Evolutionary conservation across 148 eudicot species (phyloP).

Genomic region (Rhododendron ovatum): DNA sequence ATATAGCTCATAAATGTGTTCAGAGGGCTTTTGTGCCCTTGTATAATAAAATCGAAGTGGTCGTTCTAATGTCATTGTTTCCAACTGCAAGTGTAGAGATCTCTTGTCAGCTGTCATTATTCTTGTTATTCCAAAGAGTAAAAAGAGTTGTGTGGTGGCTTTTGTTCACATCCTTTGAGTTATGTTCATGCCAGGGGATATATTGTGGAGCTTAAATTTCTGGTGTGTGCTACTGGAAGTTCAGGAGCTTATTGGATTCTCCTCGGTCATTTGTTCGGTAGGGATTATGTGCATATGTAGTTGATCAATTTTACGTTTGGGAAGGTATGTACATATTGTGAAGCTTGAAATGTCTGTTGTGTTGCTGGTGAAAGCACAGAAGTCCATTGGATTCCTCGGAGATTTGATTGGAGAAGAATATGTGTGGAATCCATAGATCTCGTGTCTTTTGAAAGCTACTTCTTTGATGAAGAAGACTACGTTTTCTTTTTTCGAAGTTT

Average conservation of each 20-base stretch:
- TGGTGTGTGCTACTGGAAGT: neutral
- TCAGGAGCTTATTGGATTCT: neutral
- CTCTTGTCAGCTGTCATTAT: neutral
- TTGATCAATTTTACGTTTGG: neutral
- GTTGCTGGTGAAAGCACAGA: neutral
- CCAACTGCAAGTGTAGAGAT: neutral
- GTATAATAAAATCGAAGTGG: slow-evolving; percentile 22
- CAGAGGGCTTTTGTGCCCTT: slow-evolving; percentile 22
- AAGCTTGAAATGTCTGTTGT: neutral
- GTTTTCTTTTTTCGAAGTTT: neutral
- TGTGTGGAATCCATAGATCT: neutral
- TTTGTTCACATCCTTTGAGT: neutral
- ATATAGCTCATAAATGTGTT: slow-evolving; percentile 31
- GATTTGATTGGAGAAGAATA: neutral
- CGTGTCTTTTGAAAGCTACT: neutral
- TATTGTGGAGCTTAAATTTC: neutral
- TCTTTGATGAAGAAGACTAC: neutral
- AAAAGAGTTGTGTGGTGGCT: neutral
- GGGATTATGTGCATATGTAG: neutral
- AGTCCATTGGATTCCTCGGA: neutral
- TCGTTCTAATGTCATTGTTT: slow-evolving; percentile 10
- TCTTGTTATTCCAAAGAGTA: neutral
- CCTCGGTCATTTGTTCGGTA: neutral
- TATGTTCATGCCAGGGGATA: neutral
- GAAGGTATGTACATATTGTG: neutral